phyloP scores from a whole-genome alignment of 768 basidiomycete species.

The Roridomyces roridus region DNA sequence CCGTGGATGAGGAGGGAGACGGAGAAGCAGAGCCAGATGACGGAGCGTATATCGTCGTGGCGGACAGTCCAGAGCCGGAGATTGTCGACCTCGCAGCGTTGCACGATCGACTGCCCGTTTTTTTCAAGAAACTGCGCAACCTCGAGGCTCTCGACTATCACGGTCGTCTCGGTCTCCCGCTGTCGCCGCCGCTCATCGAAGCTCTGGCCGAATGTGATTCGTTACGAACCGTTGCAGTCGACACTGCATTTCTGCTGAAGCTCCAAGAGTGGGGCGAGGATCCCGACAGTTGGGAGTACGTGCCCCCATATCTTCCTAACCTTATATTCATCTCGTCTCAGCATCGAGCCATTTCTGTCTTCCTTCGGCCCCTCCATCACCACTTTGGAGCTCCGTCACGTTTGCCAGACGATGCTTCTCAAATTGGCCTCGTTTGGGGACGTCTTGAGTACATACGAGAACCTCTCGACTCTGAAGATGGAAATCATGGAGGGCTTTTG shows the following conservation, averaged over 20 bases:
- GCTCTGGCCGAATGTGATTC: neutral
- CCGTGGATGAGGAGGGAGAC: neutral
- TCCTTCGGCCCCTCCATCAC: constrained; percentile 15
- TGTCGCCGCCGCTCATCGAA: neutral
- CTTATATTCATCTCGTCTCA: neutral
- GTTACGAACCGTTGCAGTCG: constrained; percentile 16
- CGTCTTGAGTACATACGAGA: constrained; percentile 7
- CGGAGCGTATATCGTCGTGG: too few relatives aligned
- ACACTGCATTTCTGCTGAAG: neutral
- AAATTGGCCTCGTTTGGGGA: constrained; percentile 3
- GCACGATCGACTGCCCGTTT: constrained; percentile 1
- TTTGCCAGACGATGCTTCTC: constrained; percentile 7
- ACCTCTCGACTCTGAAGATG: constrained; percentile 20
- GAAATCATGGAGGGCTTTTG: constrained; percentile 29
- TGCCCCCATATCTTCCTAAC: neutral
- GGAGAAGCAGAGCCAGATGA: neutral
- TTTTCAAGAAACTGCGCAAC: constrained; percentile 12
- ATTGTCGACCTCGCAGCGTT: constrained; percentile 3
- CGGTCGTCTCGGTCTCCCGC: constrained; percentile 11
- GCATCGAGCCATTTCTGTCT: constrained; percentile 13
- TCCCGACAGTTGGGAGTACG: constrained; percentile 14
- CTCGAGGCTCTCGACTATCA: constrained; percentile 23
- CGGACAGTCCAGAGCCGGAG: neutral
- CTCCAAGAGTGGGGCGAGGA: neutral
- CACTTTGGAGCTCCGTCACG: constrained; percentile 18